A percentile compares a stretch with the other conserved stretches of the same genome.
These are phyloP conservation scores for Rhizophagus prolifer DNA, from an alignment of 192 early-diverging fungal species.

Conservation along the genomic window DNA sequence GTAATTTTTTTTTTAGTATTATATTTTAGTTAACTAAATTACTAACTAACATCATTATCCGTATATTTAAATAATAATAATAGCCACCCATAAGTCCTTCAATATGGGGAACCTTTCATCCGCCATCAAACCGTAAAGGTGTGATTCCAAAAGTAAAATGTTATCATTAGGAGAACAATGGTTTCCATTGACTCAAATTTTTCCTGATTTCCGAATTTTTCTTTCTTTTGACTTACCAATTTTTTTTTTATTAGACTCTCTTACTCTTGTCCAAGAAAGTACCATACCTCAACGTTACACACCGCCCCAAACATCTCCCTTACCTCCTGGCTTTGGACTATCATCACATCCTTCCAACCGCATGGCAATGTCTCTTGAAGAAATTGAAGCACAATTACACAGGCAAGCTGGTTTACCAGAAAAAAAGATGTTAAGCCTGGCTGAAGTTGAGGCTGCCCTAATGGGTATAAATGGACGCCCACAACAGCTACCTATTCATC, in stretches of 20 bases:
- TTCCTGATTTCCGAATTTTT: not conserved
- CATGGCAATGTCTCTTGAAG: conserved; percentile 40
- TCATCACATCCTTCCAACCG: conserved; percentile 29
- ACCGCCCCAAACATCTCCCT: conserved; percentile 24
- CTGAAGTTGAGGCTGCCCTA: conserved; percentile 69
- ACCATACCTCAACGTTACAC: conserved; percentile 33
- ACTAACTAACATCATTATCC: too few relatives aligned
- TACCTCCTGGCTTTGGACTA: conserved; percentile 29
- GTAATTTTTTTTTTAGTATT: conserved; percentile 4
- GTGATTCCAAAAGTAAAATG: not conserved
- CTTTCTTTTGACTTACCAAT: not conserved
- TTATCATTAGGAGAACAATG: too few relatives aligned
- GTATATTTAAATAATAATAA: too few relatives aligned
- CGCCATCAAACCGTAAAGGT: conserved; percentile 12
- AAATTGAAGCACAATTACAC: conserved; percentile 55
- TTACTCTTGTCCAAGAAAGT: conserved; percentile 31
- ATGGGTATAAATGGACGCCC: conserved; percentile 39
- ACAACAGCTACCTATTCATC: conserved; percentile 41
- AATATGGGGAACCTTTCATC: conserved; percentile 19
- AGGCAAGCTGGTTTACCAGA: conserved; percentile 38
- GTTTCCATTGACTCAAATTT: not conserved
- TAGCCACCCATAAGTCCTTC: conserved; percentile 23
- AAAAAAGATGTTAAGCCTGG: conserved; percentile 65
- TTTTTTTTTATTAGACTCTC: not conserved
- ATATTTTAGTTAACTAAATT: not conserved